phyloP scores from a whole-genome alignment of 495 filamentous ascomycete species.

The Xylaria acuta region DNA sequence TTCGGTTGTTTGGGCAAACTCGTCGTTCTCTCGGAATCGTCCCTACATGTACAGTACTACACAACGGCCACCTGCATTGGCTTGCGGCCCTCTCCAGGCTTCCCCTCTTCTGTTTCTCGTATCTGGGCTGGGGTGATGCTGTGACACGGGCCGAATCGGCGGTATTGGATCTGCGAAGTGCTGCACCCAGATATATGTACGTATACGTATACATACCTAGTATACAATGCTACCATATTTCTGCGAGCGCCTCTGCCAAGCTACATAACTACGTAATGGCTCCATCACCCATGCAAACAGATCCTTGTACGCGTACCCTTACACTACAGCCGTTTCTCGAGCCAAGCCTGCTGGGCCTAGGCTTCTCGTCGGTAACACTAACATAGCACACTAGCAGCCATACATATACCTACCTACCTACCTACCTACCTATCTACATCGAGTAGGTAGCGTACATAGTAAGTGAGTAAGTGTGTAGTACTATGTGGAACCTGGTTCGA shows the following conservation, averaged over 20 bases:
- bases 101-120: conserved; percentile 26
- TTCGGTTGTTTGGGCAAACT: background rate
- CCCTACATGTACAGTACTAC: too few relatives aligned
- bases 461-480: too few relatives aligned
- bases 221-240: background rate
- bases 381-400: background rate
- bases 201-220: too few relatives aligned
- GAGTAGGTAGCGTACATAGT: background rate
- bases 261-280: conserved; percentile 16
- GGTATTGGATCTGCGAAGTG: conserved; percentile 1
- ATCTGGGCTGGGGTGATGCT: conserved; percentile 11
- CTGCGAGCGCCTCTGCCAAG: background rate
- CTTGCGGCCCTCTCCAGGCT: background rate
- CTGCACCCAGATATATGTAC: background rate
- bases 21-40: background rate
- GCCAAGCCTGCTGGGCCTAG: background rate
- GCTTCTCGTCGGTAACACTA: conserved; percentile 5
- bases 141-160: conserved; percentile 23
- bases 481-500: background rate
- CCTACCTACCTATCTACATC: background rate
- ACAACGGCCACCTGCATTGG: background rate
- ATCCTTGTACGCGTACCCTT: conserved; percentile 4
- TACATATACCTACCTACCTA: background rate
- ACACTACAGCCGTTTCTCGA: conserved; percentile 7
- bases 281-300: conserved; percentile 2